phyloP scores from a whole-genome alignment of 345 rosid genomes.

The Pistacia integerrima region DNA sequence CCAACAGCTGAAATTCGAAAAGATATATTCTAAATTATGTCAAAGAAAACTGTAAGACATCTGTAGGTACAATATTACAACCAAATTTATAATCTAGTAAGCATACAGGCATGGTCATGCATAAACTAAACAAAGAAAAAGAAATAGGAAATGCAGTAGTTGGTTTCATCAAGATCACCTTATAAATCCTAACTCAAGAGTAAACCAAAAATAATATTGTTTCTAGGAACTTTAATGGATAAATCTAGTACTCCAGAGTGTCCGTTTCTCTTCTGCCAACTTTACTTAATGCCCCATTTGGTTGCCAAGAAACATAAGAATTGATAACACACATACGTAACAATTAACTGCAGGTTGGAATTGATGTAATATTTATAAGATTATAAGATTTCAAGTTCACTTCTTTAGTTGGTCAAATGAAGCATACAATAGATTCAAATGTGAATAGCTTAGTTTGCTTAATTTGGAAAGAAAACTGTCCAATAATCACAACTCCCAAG shows the following conservation, averaged over 20 bases:
- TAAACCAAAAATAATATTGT: neutral
- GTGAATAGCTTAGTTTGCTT: neutral
- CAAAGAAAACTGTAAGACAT: neutral
- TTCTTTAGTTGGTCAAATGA: neutral
- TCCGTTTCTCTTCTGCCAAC: neutral
- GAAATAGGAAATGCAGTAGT: neutral
- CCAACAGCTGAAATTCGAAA: constrained; percentile 40
- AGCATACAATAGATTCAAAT: neutral
- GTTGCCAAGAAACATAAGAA: neutral
- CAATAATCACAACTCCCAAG: neutral
- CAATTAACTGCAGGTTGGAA: neutral
- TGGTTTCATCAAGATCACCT: neutral
- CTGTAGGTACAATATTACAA: neutral
- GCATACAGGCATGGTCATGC: neutral
- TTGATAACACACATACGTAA: neutral
- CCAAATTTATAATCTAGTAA: neutral
- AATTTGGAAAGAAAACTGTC: neutral
- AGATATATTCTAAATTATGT: neutral
- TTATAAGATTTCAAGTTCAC: neutral
- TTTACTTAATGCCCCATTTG: neutral
- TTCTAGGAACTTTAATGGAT: neutral
- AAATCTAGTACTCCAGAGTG: neutral
- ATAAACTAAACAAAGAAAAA: neutral
- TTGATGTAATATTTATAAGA: neutral
- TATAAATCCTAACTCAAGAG: neutral